Evolutionary conservation across 2,329 filamentous ascomycete genomes (phyloP).

Genomic region (Botrytis paeoniae): DNA sequence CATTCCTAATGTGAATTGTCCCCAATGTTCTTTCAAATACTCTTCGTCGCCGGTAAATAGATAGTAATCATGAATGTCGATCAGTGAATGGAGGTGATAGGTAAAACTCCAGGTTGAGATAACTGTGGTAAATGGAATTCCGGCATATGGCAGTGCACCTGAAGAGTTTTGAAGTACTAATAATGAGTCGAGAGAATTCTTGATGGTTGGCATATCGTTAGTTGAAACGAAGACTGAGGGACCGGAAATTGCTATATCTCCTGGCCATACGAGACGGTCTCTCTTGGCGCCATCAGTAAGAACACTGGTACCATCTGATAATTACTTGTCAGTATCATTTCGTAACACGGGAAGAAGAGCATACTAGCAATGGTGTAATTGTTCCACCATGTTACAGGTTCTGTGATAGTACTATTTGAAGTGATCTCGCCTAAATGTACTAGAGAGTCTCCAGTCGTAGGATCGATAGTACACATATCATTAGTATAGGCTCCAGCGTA

Average conservation of each 20-base stretch:
- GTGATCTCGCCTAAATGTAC: slow-evolving; percentile 11
- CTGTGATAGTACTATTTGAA: background rate
- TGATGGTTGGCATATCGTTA: slow-evolving; percentile 49
- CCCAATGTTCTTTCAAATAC: slow-evolving; percentile 50
- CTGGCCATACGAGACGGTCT: slow-evolving; percentile 59
- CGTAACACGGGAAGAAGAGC: background rate
- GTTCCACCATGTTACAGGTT: slow-evolving; percentile 10
- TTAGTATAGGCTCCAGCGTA: slow-evolving; percentile 47
- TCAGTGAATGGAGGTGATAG: slow-evolving; percentile 58
- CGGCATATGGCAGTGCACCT: slow-evolving; percentile 33
- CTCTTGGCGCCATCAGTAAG: slow-evolving; percentile 55
- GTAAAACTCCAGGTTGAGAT: slow-evolving; percentile 47
- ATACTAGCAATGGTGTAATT: slow-evolving; percentile 14
- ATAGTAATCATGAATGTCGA: slow-evolving; percentile 57
- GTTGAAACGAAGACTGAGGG: slow-evolving; percentile 54
- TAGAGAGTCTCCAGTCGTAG: slow-evolving; percentile 35
- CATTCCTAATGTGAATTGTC: slow-evolving; percentile 48
- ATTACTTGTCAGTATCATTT: slow-evolving; percentile 33
- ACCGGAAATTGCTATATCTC: slow-evolving; percentile 57
- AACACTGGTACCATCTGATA: slow-evolving; percentile 30
- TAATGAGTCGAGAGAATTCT: slow-evolving; percentile 45
- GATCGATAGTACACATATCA: slow-evolving; percentile 26
- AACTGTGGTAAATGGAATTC: slow-evolving; percentile 44
- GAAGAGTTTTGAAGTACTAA: slow-evolving; percentile 28
- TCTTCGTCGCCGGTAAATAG: slow-evolving; percentile 54